Conservation (phyloP, 2,329 filamentous ascomycete species). For the Venturiaceae sp. region DNA sequence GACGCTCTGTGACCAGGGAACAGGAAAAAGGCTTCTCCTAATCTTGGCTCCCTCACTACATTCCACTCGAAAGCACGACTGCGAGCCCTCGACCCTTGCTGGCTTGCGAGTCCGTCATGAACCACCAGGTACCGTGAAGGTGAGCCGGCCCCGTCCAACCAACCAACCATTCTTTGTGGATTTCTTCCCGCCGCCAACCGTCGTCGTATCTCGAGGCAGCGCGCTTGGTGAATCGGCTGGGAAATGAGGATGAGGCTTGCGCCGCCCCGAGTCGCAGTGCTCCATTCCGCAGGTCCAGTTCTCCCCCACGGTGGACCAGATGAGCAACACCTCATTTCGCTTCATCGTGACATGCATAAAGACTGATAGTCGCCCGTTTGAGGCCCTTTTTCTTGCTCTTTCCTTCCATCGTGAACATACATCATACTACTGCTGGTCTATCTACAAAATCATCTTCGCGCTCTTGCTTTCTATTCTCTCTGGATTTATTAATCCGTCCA, state of each 20-base stretch:
- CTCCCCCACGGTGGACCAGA: not conserved
- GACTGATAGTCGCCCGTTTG: not conserved
- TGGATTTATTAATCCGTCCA: constrained; percentile 5
- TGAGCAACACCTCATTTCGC: constrained; percentile 3
- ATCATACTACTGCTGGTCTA: constrained; percentile 1
- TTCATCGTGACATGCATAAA: constrained; percentile 1
- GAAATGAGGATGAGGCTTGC: not conserved
- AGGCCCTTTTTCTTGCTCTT: not conserved
- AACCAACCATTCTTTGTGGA: not conserved
- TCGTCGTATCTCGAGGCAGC: not conserved
- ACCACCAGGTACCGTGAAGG: not conserved
- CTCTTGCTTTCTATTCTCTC: not conserved
- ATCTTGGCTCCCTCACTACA: too few species aligned
- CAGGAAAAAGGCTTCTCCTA: not conserved
- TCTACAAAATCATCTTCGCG: not conserved
- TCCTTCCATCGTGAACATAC: not conserved
- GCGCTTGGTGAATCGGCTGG: not conserved
- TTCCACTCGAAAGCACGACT: not conserved
- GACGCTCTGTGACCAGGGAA: not conserved
- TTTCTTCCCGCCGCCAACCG: not conserved
- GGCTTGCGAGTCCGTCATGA: not conserved
- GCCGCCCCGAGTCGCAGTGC: not conserved
- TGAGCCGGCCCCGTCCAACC: not conserved
- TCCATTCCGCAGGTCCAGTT: not conserved
- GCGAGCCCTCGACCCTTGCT: not conserved